Evolutionary conservation across 768 basidiomycete genomes (phyloP).

Genomic region (Nidularia sp.): DNA sequence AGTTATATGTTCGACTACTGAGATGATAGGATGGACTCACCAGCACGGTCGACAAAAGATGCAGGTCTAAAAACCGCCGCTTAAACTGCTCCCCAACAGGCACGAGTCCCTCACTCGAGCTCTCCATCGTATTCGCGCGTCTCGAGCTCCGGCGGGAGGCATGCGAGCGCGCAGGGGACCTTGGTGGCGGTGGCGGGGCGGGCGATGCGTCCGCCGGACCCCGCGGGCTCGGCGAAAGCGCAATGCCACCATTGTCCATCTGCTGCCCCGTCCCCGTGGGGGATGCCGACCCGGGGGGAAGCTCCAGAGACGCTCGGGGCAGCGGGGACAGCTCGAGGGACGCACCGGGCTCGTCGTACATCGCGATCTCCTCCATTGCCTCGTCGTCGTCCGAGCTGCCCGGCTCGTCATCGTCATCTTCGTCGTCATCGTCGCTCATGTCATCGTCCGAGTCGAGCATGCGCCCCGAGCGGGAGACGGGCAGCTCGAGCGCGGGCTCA

Average conservation of each 20-base stretch:
- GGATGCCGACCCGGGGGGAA: neutral
- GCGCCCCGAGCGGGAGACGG: conserved; percentile 53
- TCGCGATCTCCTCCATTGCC: conserved; percentile 77
- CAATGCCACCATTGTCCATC: neutral
- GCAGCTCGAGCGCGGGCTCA: conserved; percentile 65
- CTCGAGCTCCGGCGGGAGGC: conserved; percentile 56
- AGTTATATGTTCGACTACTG: neutral
- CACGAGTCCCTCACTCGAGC: conserved; percentile 29
- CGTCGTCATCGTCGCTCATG: conserved; percentile 46
- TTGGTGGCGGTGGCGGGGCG: conserved; percentile 6
- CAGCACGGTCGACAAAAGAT: conserved; percentile 71
- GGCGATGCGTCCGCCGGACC: neutral
- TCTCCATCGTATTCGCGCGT: conserved; percentile 31
- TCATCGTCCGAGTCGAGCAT: conserved; percentile 73
- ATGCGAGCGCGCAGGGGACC: conserved; percentile 14
- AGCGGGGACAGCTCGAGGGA: conserved; percentile 23
- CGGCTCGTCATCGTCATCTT: conserved; percentile 38
- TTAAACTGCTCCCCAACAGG: conserved; percentile 82
- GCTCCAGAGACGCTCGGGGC: neutral
- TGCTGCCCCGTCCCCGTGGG: no score
- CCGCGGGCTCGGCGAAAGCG: neutral
- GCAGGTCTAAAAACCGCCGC: conserved; percentile 66
- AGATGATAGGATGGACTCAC: conserved; percentile 42
- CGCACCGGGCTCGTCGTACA: conserved; percentile 56
- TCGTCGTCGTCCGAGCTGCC: conserved; percentile 72